Evolutionary conservation across 176 grass and related monocot genomes (phyloP).

Genomic region (Rhynchospora pubera): DNA sequence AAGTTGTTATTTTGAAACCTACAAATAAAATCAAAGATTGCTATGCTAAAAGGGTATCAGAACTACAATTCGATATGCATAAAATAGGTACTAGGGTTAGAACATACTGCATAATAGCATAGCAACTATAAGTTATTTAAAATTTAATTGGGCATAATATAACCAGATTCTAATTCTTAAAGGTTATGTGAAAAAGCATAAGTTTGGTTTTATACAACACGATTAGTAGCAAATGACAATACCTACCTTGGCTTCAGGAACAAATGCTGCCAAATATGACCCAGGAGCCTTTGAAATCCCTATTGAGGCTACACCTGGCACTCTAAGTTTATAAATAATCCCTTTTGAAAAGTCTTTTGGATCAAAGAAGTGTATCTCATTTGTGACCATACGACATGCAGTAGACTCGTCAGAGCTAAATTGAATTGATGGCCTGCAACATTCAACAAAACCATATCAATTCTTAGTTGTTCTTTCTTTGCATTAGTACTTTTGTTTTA

Average conservation of each 20-base stretch:
- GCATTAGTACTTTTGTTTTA: not conserved
- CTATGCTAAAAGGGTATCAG: no score
- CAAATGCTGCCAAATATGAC: constrained; percentile 65
- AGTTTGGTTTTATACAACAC: not conserved
- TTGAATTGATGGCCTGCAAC: constrained; percentile 71
- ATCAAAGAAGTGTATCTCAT: constrained; percentile 86
- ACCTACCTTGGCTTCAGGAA: constrained; percentile 74
- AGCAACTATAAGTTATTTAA: not conserved
- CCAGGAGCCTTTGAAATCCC: constrained; percentile 71
- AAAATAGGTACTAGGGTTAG: not conserved
- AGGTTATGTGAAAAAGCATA: not conserved
- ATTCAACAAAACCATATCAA: constrained; percentile 36
- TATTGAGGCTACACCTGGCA: constrained; percentile 68
- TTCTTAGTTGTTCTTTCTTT: not conserved
- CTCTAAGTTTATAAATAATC: constrained; percentile 49
- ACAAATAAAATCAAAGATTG: no score
- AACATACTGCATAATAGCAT: not conserved
- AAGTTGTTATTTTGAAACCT: no score
- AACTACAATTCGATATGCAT: not conserved
- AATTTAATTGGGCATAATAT: not conserved
- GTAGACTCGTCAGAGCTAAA: constrained; percentile 84
- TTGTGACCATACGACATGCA: constrained; percentile 70
- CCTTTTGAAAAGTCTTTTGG: constrained; percentile 83
- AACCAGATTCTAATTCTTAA: not conserved
- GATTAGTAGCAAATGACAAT: constrained; percentile 4